A percentile compares a stretch with the other conserved stretches of the same genome.
These are phyloP conservation scores for Castanospermum australe DNA, from an alignment of 306 rosid species.

Conservation along the genomic window DNA sequence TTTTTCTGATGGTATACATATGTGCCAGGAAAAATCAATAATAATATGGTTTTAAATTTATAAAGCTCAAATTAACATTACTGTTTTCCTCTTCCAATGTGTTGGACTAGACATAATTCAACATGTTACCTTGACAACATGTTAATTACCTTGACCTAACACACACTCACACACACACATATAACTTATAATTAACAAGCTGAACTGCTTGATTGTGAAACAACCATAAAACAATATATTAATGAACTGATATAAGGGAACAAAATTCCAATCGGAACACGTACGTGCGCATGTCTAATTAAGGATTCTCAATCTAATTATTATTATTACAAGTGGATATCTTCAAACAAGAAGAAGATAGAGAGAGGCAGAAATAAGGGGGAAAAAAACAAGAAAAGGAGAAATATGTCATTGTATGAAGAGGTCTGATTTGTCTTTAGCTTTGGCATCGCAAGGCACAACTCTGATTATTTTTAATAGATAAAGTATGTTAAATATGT, in stretches of 20 bases:
- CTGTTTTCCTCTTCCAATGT: neutral
- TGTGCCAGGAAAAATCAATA: neutral
- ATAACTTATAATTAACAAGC: neutral
- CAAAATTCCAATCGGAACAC: constrained; percentile 26
- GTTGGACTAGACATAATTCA: too few relatives aligned
- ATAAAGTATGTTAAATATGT: constrained; percentile 11
- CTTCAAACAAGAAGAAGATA: constrained; percentile 15
- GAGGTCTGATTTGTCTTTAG: constrained; percentile 46
- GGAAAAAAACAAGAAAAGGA: neutral
- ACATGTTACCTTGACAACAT: too few relatives aligned
- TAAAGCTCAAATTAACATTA: neutral
- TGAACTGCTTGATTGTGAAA: neutral
- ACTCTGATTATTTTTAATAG: neutral
- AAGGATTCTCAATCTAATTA: neutral
- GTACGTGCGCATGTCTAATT: neutral
- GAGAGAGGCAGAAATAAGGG: neutral
- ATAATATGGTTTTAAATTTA: neutral
- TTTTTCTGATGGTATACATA: neutral
- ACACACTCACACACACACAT: neutral
- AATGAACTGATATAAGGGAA: neutral
- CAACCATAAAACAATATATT: neutral
- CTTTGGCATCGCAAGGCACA: constrained; percentile 26
- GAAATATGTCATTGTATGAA: constrained; percentile 11
- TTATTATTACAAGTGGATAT: neutral
- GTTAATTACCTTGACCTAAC: too few relatives aligned